Percentiles rank a stretch among this genome's conserved stretches.
phyloP scores from a whole-genome alignment of 441 rosid genomes.

The Bocquillonia castaneifolia region DNA sequence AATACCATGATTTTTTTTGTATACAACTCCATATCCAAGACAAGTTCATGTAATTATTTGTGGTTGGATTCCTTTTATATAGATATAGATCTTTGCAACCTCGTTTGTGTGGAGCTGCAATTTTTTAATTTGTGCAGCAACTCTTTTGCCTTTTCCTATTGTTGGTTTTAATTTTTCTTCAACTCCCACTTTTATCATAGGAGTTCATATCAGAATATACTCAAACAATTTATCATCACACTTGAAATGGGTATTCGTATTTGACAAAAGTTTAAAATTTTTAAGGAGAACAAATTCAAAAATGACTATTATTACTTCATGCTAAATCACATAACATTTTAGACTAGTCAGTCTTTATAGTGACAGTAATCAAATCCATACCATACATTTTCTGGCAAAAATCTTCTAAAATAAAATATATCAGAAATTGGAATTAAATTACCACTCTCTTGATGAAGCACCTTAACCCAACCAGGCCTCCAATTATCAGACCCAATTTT shows the following conservation, averaged over 20 bases:
- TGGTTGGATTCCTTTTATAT: not conserved
- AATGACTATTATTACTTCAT: too few relatives aligned
- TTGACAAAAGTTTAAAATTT: too few relatives aligned
- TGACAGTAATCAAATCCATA: conserved; percentile 22
- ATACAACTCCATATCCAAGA: not conserved
- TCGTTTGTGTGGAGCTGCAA: too few relatives aligned
- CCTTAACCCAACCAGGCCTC: conserved; percentile 25
- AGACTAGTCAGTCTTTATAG: not conserved
- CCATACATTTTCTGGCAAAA: conserved; percentile 22
- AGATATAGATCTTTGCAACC: too few relatives aligned
- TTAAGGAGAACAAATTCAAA: not conserved
- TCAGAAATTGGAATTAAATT: conserved; percentile 15
- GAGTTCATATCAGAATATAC: too few relatives aligned
- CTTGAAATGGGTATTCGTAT: too few relatives aligned
- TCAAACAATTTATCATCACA: too few relatives aligned
- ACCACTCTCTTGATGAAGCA: conserved; percentile 3
- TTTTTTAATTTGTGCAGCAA: too few relatives aligned
- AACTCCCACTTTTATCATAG: not conserved
- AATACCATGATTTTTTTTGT: conserved; percentile 21
- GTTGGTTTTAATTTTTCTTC: not conserved
- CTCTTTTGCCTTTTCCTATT: not conserved
- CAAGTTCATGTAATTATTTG: not conserved
- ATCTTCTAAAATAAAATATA: conserved; percentile 16
- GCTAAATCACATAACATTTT: not conserved
- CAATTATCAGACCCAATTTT: conserved; percentile 20